Evolutionary conservation across 306 rosid genomes (phyloP), one percentile per base, ranked within the genome.

Genomic region (Psophocarpus tetragonolobus): DNA sequence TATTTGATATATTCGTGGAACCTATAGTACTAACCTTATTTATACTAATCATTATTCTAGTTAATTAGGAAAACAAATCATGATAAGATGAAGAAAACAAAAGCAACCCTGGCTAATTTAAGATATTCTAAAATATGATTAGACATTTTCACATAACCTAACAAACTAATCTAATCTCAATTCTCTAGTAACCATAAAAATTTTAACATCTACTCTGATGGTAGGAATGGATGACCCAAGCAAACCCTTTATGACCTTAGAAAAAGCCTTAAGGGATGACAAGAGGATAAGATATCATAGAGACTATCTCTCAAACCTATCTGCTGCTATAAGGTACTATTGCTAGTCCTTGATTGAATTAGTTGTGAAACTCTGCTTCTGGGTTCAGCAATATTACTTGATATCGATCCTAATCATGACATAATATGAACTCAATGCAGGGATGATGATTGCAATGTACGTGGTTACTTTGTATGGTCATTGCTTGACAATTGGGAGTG

Each of bases 401-500:
- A 14, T 33, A 38, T 42, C 36, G 21, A 30, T 21, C 56, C 72
- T 21, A 58, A 75, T 82, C 18, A 17, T 84, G 29, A 85, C 66
- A 81, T 60, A 66, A 56, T 20, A 67, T 48, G 50, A 36, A 67
- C 33, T 65, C 44, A 65, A 80, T 77, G 11, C 90, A 92, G 98
- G 91, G 63, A 90, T 85, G 97, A 92, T 53, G 81, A 81, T 60
- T 92, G 97, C 64, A 86, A 94, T 57, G 89, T 94, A 2, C 83
- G 80, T 1, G 98, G 98, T 60, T 94, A 94, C 84, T 94, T 89
- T 63, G 96, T 88, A 67, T 94, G 98, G 98, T 92, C 98, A 26
- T 83, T 94, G 83, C 97, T 94, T 32, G 98, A 94, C 80, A 94
- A 92, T 74, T 94, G 98, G 98, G 95, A 94, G 73, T 94, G 98